Conservation (phyloP, 441 rosid genomes). For the Gossypium schwendimanii region DNA sequence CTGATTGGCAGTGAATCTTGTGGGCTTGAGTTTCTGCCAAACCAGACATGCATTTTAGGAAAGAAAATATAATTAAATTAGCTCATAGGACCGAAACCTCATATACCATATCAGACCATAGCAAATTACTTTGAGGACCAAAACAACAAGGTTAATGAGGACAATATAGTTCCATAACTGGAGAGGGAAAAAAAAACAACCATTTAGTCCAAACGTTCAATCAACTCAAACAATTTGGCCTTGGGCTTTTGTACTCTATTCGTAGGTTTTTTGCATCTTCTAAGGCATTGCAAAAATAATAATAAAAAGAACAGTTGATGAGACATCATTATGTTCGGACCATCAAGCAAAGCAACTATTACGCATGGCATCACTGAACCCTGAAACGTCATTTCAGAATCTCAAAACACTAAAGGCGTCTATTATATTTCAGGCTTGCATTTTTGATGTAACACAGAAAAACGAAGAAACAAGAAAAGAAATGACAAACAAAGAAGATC, state of each 20-base stretch:
- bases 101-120: background rate
- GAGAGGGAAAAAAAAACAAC: background rate
- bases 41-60: conserved; percentile 1
- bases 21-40: background rate
- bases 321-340: conserved; percentile 17
- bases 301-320: conserved; percentile 14
- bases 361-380: conserved; percentile 33
- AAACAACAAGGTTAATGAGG: background rate
- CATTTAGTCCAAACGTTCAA: conserved; percentile 1
- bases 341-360: conserved; percentile 29
- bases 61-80: background rate
- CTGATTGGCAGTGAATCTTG: background rate
- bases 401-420: conserved; percentile 31
- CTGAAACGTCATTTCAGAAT: conserved; percentile 64
- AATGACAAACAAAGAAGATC: conserved; percentile 18
- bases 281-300: conserved; percentile 16
- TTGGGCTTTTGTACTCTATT: background rate
- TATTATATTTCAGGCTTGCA: conserved; percentile 23
- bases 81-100: background rate
- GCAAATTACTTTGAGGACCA: background rate
- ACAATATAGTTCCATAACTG: background rate
- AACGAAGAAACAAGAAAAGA: conserved; percentile 4
- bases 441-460: conserved; percentile 25
- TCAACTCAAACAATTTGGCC: conserved; percentile 3
- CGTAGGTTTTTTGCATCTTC: conserved; percentile 20